Percentiles rank a stretch among this genome's conserved stretches.
These are phyloP conservation scores for Diaporthe ilicicola DNA, from an alignment of 2,329 filamentous ascomycete genomes.

Conservation along the genomic window DNA sequence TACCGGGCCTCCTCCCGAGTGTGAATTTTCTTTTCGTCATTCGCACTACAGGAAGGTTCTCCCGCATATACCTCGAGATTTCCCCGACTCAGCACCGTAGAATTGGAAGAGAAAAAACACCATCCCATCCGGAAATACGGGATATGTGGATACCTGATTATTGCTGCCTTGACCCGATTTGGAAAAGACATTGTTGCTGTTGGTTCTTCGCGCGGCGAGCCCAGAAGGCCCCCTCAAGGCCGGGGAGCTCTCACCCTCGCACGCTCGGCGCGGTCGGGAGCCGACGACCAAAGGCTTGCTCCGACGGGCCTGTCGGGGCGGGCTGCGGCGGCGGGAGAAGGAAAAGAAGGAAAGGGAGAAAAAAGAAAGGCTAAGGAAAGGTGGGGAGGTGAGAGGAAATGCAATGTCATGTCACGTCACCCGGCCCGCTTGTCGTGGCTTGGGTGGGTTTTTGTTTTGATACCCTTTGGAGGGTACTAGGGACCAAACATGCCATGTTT, in stretches of 20 bases:
- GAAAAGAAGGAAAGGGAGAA: background rate
- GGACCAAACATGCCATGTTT: no score
- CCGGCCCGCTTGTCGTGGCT: conserved; percentile 10
- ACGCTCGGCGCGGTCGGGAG: background rate
- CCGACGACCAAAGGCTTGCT: background rate
- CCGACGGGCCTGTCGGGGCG: conserved; percentile 3
- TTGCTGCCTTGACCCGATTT: background rate
- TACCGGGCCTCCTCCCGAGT: background rate
- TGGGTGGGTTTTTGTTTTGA: background rate
- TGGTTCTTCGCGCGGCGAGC: background rate
- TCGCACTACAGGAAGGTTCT: background rate
- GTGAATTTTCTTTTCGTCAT: background rate
- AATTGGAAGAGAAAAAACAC: background rate
- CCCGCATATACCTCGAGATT: background rate
- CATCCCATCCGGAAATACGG: background rate
- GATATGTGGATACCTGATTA: background rate
- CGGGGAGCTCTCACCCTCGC: background rate
- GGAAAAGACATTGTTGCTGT: background rate
- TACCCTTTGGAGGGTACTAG: no score
- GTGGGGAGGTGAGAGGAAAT: background rate
- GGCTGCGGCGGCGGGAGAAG: background rate
- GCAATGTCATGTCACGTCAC: conserved; percentile 24
- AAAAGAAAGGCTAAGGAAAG: background rate
- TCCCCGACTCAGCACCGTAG: background rate
- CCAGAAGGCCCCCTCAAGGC: no score